Evolutionary conservation across 805 yeast genomes (phyloP).

Genomic region (Saccharomycopsis fibuligera): DNA sequence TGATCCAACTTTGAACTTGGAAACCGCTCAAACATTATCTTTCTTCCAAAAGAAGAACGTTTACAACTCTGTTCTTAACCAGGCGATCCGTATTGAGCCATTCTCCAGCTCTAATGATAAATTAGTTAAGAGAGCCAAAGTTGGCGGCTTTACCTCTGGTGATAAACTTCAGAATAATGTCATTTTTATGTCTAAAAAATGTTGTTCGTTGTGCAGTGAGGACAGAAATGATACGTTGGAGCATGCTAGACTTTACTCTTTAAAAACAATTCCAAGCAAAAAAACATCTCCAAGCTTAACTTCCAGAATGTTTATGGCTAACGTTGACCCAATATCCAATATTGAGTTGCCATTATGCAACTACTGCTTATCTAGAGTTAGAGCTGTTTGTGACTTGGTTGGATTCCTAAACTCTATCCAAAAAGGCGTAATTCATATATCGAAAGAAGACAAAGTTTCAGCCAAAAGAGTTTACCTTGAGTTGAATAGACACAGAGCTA

Average conservation of each 20-base stretch:
- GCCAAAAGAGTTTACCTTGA: conserved; percentile 55
- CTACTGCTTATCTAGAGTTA: conserved; percentile 67
- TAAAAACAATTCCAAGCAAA: conserved; percentile 39
- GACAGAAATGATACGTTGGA: conserved; percentile 58
- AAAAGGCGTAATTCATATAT: conserved; percentile 31
- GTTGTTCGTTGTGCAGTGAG: conserved; percentile 84
- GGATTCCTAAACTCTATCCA: conserved; percentile 23
- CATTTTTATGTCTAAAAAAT: conserved; percentile 25
- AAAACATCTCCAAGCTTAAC: conserved; percentile 6
- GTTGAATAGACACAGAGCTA: conserved; percentile 53
- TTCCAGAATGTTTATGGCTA: conserved; percentile 19
- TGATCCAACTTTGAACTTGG: conserved; percentile 62
- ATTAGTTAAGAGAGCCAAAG: not conserved
- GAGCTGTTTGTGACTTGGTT: conserved; percentile 77
- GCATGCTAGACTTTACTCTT: conserved; percentile 67
- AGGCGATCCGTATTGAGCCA: conserved; percentile 77
- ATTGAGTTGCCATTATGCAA: conserved; percentile 65
- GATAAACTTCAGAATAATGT: conserved; percentile 8
- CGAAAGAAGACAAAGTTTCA: conserved; percentile 39
- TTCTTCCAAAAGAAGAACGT: conserved; percentile 57
- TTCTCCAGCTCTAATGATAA: conserved; percentile 71
- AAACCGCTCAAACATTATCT: conserved; percentile 51
- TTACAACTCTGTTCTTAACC: conserved; percentile 65
- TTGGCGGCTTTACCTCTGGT: not conserved
- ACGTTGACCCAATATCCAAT: conserved; percentile 27